A percentile compares a stretch with the other conserved stretches of the same genome.
These are phyloP conservation scores for Fusarium euwallaceae DNA, from an alignment of 2,329 filamentous ascomycete species.

Conservation along the genomic window DNA sequence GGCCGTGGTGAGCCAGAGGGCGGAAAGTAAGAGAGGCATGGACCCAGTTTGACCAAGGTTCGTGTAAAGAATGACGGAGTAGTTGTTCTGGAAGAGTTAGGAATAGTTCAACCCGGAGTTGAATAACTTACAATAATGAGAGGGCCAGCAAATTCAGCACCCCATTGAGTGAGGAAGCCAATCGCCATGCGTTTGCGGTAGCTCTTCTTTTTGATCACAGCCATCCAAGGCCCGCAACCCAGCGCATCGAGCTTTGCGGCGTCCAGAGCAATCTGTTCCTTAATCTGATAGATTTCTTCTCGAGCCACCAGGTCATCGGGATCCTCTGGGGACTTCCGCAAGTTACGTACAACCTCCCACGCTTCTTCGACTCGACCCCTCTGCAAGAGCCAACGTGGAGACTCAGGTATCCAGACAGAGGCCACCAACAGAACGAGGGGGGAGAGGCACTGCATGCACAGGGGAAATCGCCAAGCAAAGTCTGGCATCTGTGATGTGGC, in stretches of 20 bases:
- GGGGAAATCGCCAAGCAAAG: constrained; percentile 59
- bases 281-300: constrained; percentile 62
- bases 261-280: constrained; percentile 60
- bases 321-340: constrained; percentile 46
- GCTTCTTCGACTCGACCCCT: constrained; percentile 61
- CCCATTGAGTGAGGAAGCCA: constrained; percentile 66
- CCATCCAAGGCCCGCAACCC: constrained; percentile 57
- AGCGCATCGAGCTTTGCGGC: constrained; percentile 55
- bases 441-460: constrained; percentile 57
- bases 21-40: constrained; percentile 56
- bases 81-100: constrained; percentile 55
- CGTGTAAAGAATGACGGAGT: constrained; percentile 54
- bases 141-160: constrained; percentile 64
- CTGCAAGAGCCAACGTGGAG: constrained; percentile 63
- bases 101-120: background rate
- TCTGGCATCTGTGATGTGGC: constrained; percentile 43
- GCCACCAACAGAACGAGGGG: constrained; percentile 53
- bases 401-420: constrained; percentile 53
- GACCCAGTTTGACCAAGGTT: constrained; percentile 55
- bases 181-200: constrained; percentile 65
- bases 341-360: constrained; percentile 54
- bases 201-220: constrained; percentile 59
- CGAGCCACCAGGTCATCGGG: constrained; percentile 57
- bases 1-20: constrained; percentile 59
- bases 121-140: constrained; percentile 60